Percentiles rank a stretch among this genome's conserved stretches.
phyloP scores from a whole-genome alignment of 2,329 filamentous ascomycete genomes.

The Penicillium sp. region DNA sequence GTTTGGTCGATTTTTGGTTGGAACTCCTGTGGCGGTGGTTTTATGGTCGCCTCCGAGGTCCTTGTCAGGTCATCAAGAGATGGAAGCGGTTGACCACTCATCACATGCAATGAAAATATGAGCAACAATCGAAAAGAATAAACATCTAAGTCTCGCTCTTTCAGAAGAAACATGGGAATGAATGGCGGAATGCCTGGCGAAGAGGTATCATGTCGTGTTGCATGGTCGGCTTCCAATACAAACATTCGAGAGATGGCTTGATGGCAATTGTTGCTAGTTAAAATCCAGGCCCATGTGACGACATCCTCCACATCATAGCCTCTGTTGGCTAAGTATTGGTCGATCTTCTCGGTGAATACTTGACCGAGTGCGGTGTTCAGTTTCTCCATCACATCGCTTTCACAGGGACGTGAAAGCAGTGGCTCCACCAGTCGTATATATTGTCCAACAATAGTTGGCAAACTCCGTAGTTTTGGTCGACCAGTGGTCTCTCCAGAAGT shows the following conservation, averaged over 20 bases:
- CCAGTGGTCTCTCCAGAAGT: neutral
- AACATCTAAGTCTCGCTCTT: conserved; percentile 42
- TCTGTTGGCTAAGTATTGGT: conserved; percentile 31
- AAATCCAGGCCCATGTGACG: conserved; percentile 48
- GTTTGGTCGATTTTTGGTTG: conserved; percentile 24
- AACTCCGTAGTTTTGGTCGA: conserved; percentile 20
- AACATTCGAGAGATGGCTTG: conserved; percentile 40
- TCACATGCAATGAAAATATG: conserved; percentile 36
- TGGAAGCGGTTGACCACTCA: conserved; percentile 28
- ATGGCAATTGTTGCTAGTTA: conserved; percentile 37
- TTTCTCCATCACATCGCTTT: conserved; percentile 3
- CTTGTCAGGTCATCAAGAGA: conserved; percentile 1
- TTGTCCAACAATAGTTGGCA: conserved; percentile 39
- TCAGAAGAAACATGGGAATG: conserved; percentile 48
- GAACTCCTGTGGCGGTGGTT: neutral
- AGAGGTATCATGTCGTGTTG: conserved; percentile 1
- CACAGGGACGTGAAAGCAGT: conserved; percentile 15
- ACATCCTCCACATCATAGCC: conserved; percentile 42
- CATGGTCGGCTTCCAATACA: conserved; percentile 27
- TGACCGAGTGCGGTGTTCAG: conserved; percentile 29
- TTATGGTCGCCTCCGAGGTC: neutral
- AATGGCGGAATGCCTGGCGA: conserved; percentile 43
- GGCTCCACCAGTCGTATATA: conserved; percentile 40
- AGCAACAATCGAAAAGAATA: conserved; percentile 46
- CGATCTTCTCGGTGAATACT: conserved; percentile 32